A percentile compares a stretch with the other conserved stretches of the same genome.
Evolutionary conservation across 2,329 filamentous ascomycete species (phyloP).

Genomic region (Cladophialophora immunda): DNA sequence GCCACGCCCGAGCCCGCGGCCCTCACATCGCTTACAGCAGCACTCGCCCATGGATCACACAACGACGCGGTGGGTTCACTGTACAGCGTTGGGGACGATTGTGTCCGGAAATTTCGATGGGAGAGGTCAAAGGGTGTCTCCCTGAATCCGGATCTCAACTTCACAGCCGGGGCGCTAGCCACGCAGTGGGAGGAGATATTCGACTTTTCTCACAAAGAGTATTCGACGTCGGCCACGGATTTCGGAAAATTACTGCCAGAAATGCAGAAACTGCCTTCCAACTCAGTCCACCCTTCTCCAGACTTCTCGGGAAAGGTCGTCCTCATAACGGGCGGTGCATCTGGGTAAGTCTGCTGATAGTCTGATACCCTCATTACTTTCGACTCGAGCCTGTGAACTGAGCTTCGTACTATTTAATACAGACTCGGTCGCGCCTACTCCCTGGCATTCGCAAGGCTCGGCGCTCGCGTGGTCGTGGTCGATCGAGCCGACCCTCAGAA

Average conservation of each 20-base stretch:
- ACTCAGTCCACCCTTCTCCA: conserved; percentile 71
- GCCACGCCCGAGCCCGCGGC: no score
- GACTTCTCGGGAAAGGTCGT: conserved; percentile 23
- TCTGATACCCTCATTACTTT: no score
- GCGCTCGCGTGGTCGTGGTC: conserved; percentile 88
- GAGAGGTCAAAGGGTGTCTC: conserved; percentile 88
- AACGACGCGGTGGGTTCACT: conserved; percentile 85
- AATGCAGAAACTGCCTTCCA: conserved; percentile 75
- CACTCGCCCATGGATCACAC: conserved; percentile 84
- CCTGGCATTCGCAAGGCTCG: conserved; percentile 82
- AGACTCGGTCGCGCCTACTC: conserved; percentile 89
- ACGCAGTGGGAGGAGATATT: conserved; percentile 87
- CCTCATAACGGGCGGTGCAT: conserved; percentile 26
- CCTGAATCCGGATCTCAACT: conserved; percentile 83
- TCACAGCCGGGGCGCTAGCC: conserved; percentile 85
- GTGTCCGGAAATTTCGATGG: conserved; percentile 92
- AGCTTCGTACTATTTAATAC: no score
- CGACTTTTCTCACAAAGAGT: conserved; percentile 83
- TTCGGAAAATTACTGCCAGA: conserved; percentile 85
- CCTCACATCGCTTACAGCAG: conserved; percentile 76
- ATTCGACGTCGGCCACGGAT: conserved; percentile 84
- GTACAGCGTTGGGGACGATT: conserved; percentile 90
- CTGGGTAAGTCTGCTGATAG: conserved; percentile 29
- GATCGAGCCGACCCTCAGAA: conserved; percentile 88
- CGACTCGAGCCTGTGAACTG: no score